Evolutionary conservation across 768 basidiomycete species (phyloP).

Genomic region (Calocera cornea): DNA sequence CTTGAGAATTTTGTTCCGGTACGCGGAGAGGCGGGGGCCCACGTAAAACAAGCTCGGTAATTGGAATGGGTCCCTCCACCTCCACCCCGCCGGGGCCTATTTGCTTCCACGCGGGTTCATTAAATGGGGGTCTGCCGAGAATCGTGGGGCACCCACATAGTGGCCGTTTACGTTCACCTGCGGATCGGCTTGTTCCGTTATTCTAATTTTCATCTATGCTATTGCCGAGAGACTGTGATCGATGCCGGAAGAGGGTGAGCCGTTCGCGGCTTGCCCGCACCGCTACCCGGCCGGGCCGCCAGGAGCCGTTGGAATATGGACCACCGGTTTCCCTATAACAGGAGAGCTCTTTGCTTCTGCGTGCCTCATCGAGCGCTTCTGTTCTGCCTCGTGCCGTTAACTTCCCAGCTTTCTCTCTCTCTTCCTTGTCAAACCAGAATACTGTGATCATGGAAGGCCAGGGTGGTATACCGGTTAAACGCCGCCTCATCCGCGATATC

Average conservation of each 20-base stretch:
- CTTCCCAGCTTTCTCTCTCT: background rate
- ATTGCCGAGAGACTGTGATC: background rate
- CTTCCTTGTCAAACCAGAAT: background rate
- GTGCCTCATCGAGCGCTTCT: background rate
- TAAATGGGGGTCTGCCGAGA: background rate
- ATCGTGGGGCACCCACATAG: background rate
- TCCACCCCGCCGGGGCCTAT: background rate
- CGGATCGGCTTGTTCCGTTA: background rate
- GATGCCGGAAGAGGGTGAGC: background rate
- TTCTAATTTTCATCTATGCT: background rate
- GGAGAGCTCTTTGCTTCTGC: background rate
- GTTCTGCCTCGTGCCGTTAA: background rate
- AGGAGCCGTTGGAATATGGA: background rate
- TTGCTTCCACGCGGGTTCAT: background rate
- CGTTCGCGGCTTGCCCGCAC: background rate
- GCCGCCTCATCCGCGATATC: background rate
- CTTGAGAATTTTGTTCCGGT: too few species aligned
- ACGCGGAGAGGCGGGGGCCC: background rate
- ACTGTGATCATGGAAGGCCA: background rate
- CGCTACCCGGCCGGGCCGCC: conserved; percentile 2
- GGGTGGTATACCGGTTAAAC: background rate
- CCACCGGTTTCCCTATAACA: background rate
- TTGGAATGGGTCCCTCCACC: background rate
- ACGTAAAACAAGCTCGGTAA: background rate
- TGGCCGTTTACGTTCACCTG: background rate